Percentiles rank a stretch among this genome's conserved stretches.
Conservation (phyloP, 176 grass and related monocot species). For the Hyparrhenia diplandra region DNA sequence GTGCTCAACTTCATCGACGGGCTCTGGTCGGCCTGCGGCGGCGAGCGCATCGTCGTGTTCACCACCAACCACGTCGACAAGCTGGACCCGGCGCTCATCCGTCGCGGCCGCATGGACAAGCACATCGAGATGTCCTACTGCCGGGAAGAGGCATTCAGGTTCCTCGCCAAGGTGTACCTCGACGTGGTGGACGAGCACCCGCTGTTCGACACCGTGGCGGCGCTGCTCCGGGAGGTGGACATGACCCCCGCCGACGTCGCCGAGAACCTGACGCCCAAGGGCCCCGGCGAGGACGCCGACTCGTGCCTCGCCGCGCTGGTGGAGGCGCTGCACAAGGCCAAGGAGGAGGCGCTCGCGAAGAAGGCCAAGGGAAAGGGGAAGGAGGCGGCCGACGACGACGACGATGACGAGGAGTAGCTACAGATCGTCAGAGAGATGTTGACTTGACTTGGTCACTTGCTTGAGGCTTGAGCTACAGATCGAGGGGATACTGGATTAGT, state of each 20-base stretch:
- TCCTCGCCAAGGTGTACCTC: constrained; percentile 14
- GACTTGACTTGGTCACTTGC: no score
- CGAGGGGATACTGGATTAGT: no score
- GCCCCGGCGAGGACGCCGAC: background rate
- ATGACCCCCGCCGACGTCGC: constrained; percentile 31
- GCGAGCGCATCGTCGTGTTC: constrained; percentile 30
- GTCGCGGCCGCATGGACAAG: constrained; percentile 28
- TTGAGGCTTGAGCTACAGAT: no score
- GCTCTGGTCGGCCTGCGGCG: constrained; percentile 30
- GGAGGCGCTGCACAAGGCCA: background rate
- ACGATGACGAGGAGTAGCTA: background rate
- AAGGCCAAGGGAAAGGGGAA: background rate
- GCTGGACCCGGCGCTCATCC: constrained; percentile 26
- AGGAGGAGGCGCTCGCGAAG: background rate
- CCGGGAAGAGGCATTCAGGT: constrained; percentile 9
- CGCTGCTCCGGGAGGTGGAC: background rate
- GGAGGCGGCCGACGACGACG: background rate
- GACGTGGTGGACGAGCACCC: background rate
- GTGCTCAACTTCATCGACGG: constrained; percentile 39
- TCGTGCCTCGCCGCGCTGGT: constrained; percentile 17
- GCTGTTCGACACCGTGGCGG: background rate
- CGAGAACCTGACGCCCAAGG: constrained; percentile 29
- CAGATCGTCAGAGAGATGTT: no score
- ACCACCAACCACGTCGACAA: constrained; percentile 31
- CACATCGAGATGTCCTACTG: constrained; percentile 37